These are phyloP conservation scores for Conoideocrella luteorostrata DNA, from an alignment of 2,329 filamentous ascomycete genomes.

Conservation along the genomic window DNA sequence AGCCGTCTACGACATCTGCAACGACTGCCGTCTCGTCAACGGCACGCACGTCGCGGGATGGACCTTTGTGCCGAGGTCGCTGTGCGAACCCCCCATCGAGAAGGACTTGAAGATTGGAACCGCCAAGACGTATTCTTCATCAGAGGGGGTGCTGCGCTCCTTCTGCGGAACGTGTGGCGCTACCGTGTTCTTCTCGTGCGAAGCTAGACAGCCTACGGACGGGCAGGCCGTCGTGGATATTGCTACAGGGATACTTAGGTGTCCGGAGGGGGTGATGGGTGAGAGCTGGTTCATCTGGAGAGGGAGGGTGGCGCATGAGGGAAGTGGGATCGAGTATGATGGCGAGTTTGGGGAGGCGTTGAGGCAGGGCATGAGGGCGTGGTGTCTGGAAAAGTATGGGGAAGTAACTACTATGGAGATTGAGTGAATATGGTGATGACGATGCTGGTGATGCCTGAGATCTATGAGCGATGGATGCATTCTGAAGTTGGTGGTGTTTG, in stretches of 20 bases:
- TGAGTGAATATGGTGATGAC: not conserved
- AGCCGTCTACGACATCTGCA: slow-evolving; percentile 34
- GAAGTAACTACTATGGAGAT: slow-evolving; percentile 20
- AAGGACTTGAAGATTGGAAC: slow-evolving; percentile 35
- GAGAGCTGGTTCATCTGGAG: slow-evolving; percentile 42
- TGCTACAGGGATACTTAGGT: slow-evolving; percentile 37
- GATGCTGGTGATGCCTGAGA: too few species aligned
- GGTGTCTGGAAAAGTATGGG: slow-evolving; percentile 30
- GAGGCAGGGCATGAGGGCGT: slow-evolving; percentile 30
- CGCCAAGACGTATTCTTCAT: slow-evolving; percentile 35
- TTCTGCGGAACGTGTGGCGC: slow-evolving; percentile 43
- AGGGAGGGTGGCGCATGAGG: slow-evolving; percentile 26
- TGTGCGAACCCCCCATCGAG: slow-evolving; percentile 30
- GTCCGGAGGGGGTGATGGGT: slow-evolving; percentile 36
- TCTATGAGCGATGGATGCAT: too few species aligned
- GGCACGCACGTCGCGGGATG: slow-evolving; percentile 37
- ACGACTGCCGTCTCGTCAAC: slow-evolving; percentile 37
- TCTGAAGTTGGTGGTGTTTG: too few species aligned
- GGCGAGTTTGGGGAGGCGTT: slow-evolving; percentile 27
- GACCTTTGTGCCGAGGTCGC: slow-evolving; percentile 32
- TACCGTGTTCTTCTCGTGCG: slow-evolving; percentile 31
- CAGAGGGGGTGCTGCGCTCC: slow-evolving; percentile 29
- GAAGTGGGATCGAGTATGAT: slow-evolving; percentile 32
- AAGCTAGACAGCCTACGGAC: slow-evolving; percentile 20
- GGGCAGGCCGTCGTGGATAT: slow-evolving; percentile 33